Percentiles rank a stretch among this genome's conserved stretches.
These are phyloP conservation scores for Thuja plicata DNA, from an alignment of 83 land plant genomes.

Conservation along the genomic window DNA sequence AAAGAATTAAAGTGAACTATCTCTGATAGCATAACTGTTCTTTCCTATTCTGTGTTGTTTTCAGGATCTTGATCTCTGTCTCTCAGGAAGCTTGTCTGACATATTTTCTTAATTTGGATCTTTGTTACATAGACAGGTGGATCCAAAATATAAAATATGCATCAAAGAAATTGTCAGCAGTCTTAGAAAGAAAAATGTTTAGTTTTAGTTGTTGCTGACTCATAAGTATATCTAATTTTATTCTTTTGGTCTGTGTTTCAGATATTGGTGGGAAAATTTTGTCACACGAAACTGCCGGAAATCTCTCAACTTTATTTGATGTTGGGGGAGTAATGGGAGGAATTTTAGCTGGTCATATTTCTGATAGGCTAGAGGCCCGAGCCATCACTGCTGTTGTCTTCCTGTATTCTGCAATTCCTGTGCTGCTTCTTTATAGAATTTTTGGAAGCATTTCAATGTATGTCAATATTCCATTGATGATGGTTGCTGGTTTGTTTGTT, in stretches of 20 bases:
- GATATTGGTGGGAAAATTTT: constrained; percentile 70
- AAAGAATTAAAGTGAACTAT: neutral
- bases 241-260: constrained; percentile 19
- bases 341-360: constrained; percentile 70
- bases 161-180: neutral
- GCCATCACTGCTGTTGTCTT: constrained; percentile 68
- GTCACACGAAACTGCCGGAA: constrained; percentile 75
- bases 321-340: constrained; percentile 91
- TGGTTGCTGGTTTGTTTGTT: constrained; percentile 71
- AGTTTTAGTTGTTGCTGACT: neutral
- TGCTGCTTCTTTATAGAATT: constrained; percentile 56
- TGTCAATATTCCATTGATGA: constrained; percentile 59
- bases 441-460: constrained; percentile 64
- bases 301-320: constrained; percentile 83
- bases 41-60: neutral
- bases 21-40: neutral
- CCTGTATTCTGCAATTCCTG: constrained; percentile 58
- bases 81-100: neutral
- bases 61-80: neutral
- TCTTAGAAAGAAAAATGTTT: neutral
- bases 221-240: neutral
- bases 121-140: neutral
- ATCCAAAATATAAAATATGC: neutral
- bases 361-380: constrained; percentile 52
- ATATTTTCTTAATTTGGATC: neutral